Conservation (phyloP, 441 rosid genomes). For the Euphorbia schlechtendalii region DNA sequence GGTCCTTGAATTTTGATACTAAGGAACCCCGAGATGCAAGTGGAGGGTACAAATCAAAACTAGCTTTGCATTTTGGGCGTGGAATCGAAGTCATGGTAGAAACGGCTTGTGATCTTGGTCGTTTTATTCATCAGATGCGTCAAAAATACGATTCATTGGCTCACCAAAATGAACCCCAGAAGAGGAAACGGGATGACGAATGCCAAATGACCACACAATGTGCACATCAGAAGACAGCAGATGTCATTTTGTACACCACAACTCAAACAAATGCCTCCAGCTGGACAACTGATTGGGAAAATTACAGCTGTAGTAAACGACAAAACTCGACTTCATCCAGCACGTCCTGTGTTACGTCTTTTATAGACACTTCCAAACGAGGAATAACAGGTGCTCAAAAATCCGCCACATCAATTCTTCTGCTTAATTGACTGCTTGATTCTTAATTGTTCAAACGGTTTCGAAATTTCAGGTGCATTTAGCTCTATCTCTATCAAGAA, state of each 20-base stretch:
- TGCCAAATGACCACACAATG: conserved; percentile 16
- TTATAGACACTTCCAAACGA: conserved; percentile 14
- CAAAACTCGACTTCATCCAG: conserved; percentile 25
- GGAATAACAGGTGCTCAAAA: conserved; percentile 19
- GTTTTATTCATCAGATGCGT: conserved; percentile 27
- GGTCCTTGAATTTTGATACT: conserved; percentile 55
- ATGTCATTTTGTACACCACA: conserved; percentile 8
- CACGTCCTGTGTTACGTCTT: conserved; percentile 26
- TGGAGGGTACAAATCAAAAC: conserved; percentile 21
- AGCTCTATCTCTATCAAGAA: conserved; percentile 33
- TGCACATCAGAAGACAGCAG: neutral
- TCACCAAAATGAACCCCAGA: conserved; percentile 3
- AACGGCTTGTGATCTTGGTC: conserved; percentile 24
- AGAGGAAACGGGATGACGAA: conserved; percentile 17
- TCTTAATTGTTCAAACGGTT: conserved; percentile 17
- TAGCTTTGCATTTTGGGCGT: conserved; percentile 23
- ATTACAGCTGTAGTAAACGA: too few relatives aligned
- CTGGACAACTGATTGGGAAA: conserved; percentile 25
- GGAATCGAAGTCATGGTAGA: conserved; percentile 31
- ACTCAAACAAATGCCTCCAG: conserved; percentile 21
- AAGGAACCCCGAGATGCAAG: conserved; percentile 34
- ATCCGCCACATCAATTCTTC: conserved; percentile 11
- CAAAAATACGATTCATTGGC: conserved; percentile 21
- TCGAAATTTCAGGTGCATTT: conserved; percentile 18
- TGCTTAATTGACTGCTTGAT: conserved; percentile 20